Conservation (phyloP, 2,329 filamentous ascomycete genomes). For the Pseudocercospora fuligena region DNA sequence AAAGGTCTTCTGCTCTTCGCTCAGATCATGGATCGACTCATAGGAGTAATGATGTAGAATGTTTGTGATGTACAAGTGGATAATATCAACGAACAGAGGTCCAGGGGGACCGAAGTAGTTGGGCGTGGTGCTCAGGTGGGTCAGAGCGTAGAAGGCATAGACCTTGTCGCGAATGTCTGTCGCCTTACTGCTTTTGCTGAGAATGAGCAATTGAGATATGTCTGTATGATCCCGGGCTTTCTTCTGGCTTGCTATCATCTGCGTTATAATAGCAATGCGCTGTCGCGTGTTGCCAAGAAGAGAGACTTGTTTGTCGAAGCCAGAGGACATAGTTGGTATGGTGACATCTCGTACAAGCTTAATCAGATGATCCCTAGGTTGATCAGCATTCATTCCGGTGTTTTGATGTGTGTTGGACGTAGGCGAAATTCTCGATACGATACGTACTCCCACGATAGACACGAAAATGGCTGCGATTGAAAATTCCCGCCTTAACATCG, state of each 20-base stretch:
- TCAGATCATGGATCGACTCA: conserved; percentile 30
- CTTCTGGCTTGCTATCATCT: conserved; percentile 38
- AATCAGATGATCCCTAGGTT: conserved; percentile 33
- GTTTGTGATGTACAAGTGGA: conserved; percentile 34
- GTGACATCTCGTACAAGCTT: conserved; percentile 33
- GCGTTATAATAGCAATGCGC: conserved; percentile 39
- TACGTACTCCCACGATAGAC: background rate
- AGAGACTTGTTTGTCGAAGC: conserved; percentile 36
- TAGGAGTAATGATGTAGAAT: conserved; percentile 35
- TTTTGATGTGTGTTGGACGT: background rate
- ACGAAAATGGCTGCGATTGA: background rate
- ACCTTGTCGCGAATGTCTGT: conserved; percentile 39
- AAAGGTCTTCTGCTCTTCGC: conserved; percentile 31
- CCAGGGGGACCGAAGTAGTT: conserved; percentile 33
- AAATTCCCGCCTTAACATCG: too few species aligned
- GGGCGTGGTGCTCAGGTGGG: conserved; percentile 32
- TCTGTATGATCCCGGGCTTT: conserved; percentile 35
- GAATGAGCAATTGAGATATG: conserved; percentile 39
- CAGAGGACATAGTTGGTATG: background rate
- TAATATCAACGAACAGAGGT: conserved; percentile 34
- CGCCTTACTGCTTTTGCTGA: conserved; percentile 38
- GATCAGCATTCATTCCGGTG: background rate
- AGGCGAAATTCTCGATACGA: background rate
- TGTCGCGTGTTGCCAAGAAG: conserved; percentile 39
- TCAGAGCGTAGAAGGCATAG: conserved; percentile 39